phyloP scores from a whole-genome alignment of 1,284 basidiomycete species.

The Sanghuangporus sanghuang region DNA sequence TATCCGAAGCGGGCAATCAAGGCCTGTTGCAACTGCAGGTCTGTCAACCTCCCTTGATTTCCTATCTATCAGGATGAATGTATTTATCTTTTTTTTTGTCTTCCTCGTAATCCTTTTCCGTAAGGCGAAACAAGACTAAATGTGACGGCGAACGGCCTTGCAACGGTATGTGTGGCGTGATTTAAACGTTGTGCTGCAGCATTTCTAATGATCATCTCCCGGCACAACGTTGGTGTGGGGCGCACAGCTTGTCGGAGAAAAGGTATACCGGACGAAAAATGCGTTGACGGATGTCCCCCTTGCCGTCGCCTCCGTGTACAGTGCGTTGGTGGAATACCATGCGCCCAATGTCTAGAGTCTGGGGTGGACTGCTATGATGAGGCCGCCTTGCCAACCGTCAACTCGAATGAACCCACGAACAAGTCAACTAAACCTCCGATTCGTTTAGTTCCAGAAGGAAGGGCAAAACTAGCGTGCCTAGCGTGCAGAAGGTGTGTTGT shows the following conservation, averaged over 20 bases:
- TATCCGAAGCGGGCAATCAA: slow-evolving; percentile 8
- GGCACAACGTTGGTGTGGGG: neutral
- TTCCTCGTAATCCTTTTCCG: neutral
- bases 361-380: slow-evolving; percentile 40
- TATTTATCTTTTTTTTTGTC: neutral
- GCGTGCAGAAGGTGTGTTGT: slow-evolving; percentile 40
- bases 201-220: neutral
- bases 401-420: slow-evolving; percentile 23
- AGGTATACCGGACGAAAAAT: slow-evolving; percentile 40
- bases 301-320: slow-evolving; percentile 46
- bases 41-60: neutral
- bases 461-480: slow-evolving; percentile 50
- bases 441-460: slow-evolving; percentile 31
- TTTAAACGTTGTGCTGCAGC: neutral
- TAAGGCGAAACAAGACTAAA: slow-evolving; percentile 52
- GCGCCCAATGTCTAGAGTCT: slow-evolving; percentile 41
- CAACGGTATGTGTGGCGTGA: slow-evolving; percentile 31
- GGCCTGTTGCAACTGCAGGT: slow-evolving; percentile 16
- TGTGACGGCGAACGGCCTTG: slow-evolving; percentile 39
- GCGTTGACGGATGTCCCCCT: slow-evolving; percentile 47
- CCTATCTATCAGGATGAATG: neutral
- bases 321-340: slow-evolving; percentile 56
- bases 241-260: slow-evolving; percentile 43
- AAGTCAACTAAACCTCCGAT: neutral
- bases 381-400: neutral